phyloP scores from a whole-genome alignment of 2,329 filamentous ascomycete species.

The Aspergillus felis region DNA sequence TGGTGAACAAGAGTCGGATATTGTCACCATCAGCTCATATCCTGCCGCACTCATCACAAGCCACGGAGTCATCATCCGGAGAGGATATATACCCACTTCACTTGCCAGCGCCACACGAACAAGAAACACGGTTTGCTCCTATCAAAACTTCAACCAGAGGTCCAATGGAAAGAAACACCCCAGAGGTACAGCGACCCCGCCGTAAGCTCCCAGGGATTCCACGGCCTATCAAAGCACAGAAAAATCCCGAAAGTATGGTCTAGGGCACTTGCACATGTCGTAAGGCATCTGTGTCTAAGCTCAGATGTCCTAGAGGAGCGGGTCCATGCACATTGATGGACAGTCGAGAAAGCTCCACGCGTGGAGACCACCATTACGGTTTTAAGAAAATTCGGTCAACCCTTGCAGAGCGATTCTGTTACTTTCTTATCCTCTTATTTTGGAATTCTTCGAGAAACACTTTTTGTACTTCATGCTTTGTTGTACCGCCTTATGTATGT shows the following conservation, averaged over 20 bases:
- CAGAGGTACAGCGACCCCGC: not conserved
- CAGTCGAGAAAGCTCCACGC: not conserved
- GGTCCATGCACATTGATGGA: not conserved
- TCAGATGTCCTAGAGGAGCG: not conserved
- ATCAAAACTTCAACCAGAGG: not conserved
- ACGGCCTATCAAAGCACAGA: not conserved
- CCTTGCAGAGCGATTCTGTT: not conserved
- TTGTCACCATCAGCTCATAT: not conserved
- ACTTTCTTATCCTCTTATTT: not conserved
- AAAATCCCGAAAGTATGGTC: not conserved
- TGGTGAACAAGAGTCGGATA: not conserved
- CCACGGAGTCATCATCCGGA: not conserved
- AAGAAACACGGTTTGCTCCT: not conserved
- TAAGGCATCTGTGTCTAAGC: not conserved
- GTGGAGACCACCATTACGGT: not conserved
- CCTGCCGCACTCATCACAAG: not conserved
- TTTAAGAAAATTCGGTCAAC: not conserved
- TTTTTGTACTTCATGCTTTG: not conserved
- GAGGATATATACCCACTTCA: not conserved
- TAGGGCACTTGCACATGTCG: not conserved
- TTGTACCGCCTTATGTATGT: not conserved
- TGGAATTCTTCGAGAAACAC: not conserved
- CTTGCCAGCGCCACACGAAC: not conserved
- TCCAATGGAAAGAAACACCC: not conserved
- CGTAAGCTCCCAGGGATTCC: not conserved